Evolutionary conservation across 805 yeast genomes (phyloP).

Genomic region (Torulaspora gathmanii): DNA sequence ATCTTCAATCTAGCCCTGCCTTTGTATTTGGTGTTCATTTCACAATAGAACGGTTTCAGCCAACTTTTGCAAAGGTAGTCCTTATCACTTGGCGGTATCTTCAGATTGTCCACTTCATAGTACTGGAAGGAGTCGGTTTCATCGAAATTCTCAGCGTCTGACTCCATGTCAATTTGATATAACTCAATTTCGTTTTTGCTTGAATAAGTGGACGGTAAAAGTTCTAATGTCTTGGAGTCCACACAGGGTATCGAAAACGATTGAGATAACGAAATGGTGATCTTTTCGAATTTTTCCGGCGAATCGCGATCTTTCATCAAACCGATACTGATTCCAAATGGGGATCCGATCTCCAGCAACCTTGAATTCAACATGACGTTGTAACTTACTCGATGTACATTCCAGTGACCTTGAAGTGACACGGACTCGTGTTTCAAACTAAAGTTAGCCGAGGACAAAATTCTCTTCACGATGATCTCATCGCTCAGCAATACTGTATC

Average conservation of each 20-base stretch:
- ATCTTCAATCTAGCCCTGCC: conserved; percentile 17
- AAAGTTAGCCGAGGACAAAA: conserved; percentile 9
- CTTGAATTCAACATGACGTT: conserved; percentile 12
- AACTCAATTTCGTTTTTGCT: conserved; percentile 12
- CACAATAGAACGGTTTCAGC: conserved; percentile 21
- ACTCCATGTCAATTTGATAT: conserved; percentile 6
- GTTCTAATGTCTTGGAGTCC: conserved; percentile 7
- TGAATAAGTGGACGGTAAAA: conserved; percentile 11
- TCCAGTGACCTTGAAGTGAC: conserved; percentile 13
- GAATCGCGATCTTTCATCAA: conserved; percentile 6
- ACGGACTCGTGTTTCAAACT: conserved; percentile 12
- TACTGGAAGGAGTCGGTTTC: conserved; percentile 5
- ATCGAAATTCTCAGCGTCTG: neutral
- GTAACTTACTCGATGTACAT: conserved; percentile 9
- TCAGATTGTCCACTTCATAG: conserved; percentile 8
- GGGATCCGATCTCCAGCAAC: conserved; percentile 16
- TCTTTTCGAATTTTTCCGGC: conserved; percentile 2
- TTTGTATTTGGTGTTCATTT: conserved; percentile 9
- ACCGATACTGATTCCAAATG: conserved; percentile 12
- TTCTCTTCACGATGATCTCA: conserved; percentile 14
- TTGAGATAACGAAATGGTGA: conserved; percentile 14
- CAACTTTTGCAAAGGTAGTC: conserved; percentile 1
- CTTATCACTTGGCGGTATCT: conserved; percentile 5
- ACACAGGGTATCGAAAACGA: conserved; percentile 19
- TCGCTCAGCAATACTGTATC: conserved; percentile 19